Evolutionary conservation across 2,329 filamentous ascomycete genomes (phyloP).

Genomic region (Colletotrichum lupini): DNA sequence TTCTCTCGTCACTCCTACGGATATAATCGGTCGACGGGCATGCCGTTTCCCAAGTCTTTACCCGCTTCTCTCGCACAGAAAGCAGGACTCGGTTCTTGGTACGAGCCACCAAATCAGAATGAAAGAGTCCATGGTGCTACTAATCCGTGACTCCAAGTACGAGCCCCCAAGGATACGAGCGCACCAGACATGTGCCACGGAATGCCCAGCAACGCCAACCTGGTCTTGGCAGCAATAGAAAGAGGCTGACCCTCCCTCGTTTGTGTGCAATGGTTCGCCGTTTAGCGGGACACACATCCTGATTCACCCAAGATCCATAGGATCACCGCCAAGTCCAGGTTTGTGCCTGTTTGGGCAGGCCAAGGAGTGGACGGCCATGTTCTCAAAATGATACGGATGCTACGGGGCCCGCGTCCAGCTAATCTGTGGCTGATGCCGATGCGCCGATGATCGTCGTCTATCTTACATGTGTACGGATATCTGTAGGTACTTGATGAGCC

Average conservation of each 20-base stretch:
- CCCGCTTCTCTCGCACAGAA: neutral
- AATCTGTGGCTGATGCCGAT: neutral
- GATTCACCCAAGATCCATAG: neutral
- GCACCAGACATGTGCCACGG: neutral
- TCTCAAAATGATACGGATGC: neutral
- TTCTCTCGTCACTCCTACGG: neutral
- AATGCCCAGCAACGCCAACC: conserved; percentile 1
- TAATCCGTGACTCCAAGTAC: neutral
- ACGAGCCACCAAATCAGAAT: neutral
- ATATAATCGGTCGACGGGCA: neutral
- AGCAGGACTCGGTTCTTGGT: neutral
- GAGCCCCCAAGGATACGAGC: neutral
- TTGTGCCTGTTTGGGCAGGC: conserved; percentile 1
- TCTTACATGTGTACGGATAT: neutral
- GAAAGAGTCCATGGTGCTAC: neutral
- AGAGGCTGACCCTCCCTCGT: neutral
- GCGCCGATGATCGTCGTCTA: neutral
- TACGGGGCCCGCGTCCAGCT: neutral
- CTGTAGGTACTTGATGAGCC: neutral
- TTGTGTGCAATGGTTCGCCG: neutral
- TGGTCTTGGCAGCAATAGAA: neutral
- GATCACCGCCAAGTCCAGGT: neutral
- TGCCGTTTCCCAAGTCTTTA: neutral
- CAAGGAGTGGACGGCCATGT: neutral
- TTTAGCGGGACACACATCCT: neutral